Evolutionary conservation across 2,329 filamentous ascomycete genomes (phyloP).

Genomic region (Alternaria conjuncta): DNA sequence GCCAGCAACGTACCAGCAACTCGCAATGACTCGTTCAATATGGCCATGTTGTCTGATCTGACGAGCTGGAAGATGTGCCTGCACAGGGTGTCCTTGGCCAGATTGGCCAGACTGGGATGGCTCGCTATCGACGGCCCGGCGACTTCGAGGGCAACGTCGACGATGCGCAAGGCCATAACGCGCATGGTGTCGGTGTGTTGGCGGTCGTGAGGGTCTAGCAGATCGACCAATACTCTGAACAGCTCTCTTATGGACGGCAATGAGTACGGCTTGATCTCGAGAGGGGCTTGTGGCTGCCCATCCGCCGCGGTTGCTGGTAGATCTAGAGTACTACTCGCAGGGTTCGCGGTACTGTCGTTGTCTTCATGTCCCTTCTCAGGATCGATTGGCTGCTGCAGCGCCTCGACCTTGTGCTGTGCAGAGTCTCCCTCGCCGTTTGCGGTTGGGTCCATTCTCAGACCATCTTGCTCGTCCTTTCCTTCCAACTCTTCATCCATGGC

Average conservation of each 20-base stretch:
- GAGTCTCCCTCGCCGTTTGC: slow-evolving; percentile 67
- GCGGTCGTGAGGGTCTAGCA: slow-evolving; percentile 89
- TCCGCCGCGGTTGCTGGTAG: slow-evolving; percentile 48
- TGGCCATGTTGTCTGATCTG: slow-evolving; percentile 92
- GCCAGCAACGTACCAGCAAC: slow-evolving; percentile 90
- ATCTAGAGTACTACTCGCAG: slow-evolving; percentile 54
- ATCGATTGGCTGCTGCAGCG: slow-evolving; percentile 38
- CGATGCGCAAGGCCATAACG: slow-evolving; percentile 95
- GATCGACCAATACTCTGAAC: slow-evolving; percentile 90
- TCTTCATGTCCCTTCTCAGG: slow-evolving; percentile 46
- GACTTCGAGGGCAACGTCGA: slow-evolving; percentile 95
- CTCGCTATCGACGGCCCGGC: slow-evolving; percentile 93
- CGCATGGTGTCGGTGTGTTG: slow-evolving; percentile 94
- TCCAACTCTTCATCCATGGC: slow-evolving; percentile 70
- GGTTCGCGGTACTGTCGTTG: slow-evolving; percentile 46
- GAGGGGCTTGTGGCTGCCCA: slow-evolving; percentile 54
- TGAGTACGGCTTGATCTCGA: slow-evolving; percentile 83
- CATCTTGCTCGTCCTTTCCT: slow-evolving; percentile 67
- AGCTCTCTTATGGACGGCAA: slow-evolving; percentile 93
- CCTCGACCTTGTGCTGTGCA: slow-evolving; percentile 44
- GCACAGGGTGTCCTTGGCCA: slow-evolving; percentile 93
- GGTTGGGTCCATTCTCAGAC: slow-evolving; percentile 83
- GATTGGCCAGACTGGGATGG: slow-evolving; percentile 82
- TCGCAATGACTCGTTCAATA: slow-evolving; percentile 89
- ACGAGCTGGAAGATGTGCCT: slow-evolving; percentile 96